Base-by-base conservation (phyloP, 768 basidiomycete species). In the Tricholomella constricta region DNA sequence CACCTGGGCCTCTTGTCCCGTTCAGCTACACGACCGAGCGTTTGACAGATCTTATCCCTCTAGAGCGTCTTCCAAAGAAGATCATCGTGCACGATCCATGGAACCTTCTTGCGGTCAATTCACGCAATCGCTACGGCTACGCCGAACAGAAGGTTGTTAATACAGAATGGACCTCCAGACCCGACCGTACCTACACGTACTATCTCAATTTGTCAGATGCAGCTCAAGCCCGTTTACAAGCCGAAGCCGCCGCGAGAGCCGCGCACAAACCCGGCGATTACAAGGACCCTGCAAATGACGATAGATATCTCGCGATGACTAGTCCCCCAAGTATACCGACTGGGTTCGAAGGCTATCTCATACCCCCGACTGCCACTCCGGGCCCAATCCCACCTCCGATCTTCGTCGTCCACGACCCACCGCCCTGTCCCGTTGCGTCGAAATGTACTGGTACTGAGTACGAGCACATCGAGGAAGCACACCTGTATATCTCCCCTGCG, bases 1-100 rank as follows among this genome's bases (percentile, higher is more conserved):
- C 62, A 12, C 72, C 71, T 15, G 76, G 77, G 74, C 74, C 78
- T 3, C 48, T 72, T 4, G 59, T 63, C 1, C 78, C 78, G 0
- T 79, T 78, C 52, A 57, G 54, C 23, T 56, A 56, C 22, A 23
- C 52, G 37, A 45, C 62, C 8, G 60, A 62, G 2, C 58, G 45
- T 0, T 42, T 72, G 8, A 60, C 69, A 15, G 52, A 61, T 11
- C 52, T 63, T 11, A 66, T 71, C 23, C 59, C 61, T 19, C 65
- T 63, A 26, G 55, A 62, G 14, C 50, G 45, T 10, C 63, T 73
- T 27, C 79, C 79, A 0, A 53, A 71, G 58, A 75, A 59, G 17
- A 64, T 80, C 9, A 55, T 72, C 17, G 74, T 79, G 1, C 78
- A 79, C 49, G 78, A 78, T 50, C 77, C 78, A 0, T 77, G 66